These are phyloP conservation scores for Metschnikowia vanudenii DNA, from an alignment of 805 yeast genomes.

Conservation along the genomic window DNA sequence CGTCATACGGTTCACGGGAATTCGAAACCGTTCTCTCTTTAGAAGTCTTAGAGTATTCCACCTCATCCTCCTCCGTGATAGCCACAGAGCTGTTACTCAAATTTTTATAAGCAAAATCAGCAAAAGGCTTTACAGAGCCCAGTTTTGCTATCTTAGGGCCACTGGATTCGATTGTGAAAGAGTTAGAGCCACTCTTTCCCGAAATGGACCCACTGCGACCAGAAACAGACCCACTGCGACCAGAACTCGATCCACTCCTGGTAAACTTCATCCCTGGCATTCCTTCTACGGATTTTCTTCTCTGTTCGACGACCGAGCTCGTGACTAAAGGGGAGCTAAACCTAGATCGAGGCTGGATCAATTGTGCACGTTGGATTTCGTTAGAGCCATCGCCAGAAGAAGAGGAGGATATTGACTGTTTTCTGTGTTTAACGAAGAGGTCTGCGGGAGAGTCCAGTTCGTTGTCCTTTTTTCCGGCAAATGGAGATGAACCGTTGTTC, in stretches of 20 bases:
- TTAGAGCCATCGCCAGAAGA: conserved; percentile 24
- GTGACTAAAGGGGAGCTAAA: conserved; percentile 26
- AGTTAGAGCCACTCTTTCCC: conserved; percentile 5
- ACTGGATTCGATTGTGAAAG: neutral
- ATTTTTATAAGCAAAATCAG: conserved; percentile 23
- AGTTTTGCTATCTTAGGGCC: conserved; percentile 5
- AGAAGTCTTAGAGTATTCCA: conserved; percentile 3
- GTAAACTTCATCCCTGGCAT: conserved; percentile 37
- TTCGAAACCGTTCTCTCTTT: conserved; percentile 5
- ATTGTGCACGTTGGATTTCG: conserved; percentile 32
- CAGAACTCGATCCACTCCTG: conserved; percentile 23
- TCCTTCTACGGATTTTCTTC: conserved; percentile 32
- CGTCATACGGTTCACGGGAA: conserved; percentile 16
- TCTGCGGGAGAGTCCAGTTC: conserved; percentile 47
- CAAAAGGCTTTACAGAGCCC: conserved; percentile 11
- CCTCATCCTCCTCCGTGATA: conserved; percentile 32
- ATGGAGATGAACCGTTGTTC: conserved; percentile 20
- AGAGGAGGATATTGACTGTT: conserved; percentile 21
- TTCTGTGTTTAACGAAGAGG: conserved; percentile 41
- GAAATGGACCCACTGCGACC: conserved; percentile 12
- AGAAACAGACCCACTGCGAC: conserved; percentile 21
- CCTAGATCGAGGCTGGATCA: conserved; percentile 47
- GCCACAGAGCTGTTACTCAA: conserved; percentile 31
- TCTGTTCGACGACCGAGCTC: conserved; percentile 38
- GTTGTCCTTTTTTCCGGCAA: conserved; percentile 20